Evolutionary conservation across 192 early-diverging fungal genomes (phyloP).

Genomic region (Thamnidium elegans): DNA sequence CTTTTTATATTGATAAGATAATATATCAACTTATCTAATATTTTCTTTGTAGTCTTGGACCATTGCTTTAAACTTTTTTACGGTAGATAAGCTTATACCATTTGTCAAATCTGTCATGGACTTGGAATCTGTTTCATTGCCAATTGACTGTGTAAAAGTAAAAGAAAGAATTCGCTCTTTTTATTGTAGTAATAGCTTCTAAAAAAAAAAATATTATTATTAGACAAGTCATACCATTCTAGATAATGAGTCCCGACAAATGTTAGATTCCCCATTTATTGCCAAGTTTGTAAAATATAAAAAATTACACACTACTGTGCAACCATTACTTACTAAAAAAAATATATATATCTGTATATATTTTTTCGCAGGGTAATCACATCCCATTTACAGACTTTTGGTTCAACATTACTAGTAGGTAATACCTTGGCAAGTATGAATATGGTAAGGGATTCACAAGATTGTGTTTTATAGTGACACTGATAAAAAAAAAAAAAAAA

Average conservation of each 20-base stretch:
- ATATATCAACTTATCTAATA: constrained; percentile 6
- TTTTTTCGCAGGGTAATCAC: constrained; percentile 41
- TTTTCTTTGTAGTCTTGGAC: constrained; percentile 24
- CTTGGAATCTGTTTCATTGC: constrained; percentile 50
- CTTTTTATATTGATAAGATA: neutral
- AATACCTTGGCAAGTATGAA: constrained; percentile 54
- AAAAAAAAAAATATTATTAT: neutral
- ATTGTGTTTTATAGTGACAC: neutral
- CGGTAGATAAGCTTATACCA: constrained; percentile 39
- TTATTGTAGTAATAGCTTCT: neutral
- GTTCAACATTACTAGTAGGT: constrained; percentile 47
- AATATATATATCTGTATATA: neutral
- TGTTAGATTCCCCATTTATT: constrained; percentile 19
- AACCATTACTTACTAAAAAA: neutral
- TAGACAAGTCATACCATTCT: constrained; percentile 53
- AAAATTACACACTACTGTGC: neutral
- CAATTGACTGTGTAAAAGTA: constrained; percentile 51
- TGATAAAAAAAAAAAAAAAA: too few species aligned
- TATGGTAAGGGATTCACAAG: constrained; percentile 33
- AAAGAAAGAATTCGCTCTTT: neutral
- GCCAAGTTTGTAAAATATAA: constrained; percentile 14
- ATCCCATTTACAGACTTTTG: constrained; percentile 49
- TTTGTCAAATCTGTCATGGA: constrained; percentile 53
- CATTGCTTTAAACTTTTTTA: constrained; percentile 43
- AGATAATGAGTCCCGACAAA: constrained; percentile 39